phyloP scores from a whole-genome alignment of 495 filamentous ascomycete species.

The Neurospora sp. region DNA sequence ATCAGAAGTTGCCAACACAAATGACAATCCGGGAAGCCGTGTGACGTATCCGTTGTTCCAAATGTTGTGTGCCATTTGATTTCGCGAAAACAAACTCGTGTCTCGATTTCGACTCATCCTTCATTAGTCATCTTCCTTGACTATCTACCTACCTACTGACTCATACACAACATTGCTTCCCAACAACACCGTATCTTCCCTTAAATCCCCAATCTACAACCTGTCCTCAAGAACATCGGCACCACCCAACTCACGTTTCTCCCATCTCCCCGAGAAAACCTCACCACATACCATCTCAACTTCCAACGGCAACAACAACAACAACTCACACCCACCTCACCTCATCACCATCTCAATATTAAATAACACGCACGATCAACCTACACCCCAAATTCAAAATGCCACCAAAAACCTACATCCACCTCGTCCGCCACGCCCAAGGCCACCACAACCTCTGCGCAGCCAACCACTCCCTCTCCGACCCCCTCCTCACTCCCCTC shows the following conservation, averaged over 20 bases:
- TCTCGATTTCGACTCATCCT: not conserved
- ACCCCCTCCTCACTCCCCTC: constrained; percentile 67
- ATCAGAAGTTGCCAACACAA: not conserved
- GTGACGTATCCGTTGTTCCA: not conserved
- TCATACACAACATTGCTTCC: not conserved
- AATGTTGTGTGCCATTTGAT: not conserved
- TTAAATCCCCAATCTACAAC: not conserved
- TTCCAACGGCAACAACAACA: not conserved
- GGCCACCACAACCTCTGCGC: constrained; percentile 71
- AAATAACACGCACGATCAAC: not conserved
- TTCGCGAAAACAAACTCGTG: not conserved
- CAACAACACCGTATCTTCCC: not conserved
- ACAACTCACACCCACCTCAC: not conserved
- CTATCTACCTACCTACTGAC: not conserved
- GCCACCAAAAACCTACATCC: constrained; percentile 27
- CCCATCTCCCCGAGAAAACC: not conserved
- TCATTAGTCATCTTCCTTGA: not conserved
- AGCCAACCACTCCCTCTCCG: constrained; percentile 62
- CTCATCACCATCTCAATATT: not conserved
- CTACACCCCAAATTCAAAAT: not conserved
- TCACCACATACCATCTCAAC: not conserved
- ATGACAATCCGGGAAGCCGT: not conserved
- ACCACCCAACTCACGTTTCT: not conserved
- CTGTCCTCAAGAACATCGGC: not conserved
- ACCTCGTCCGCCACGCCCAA: constrained; percentile 47